A percentile compares a stretch with the other conserved stretches of the same genome.
Conservation (phyloP, 2,329 filamentous ascomycete species). For the Colletotrichum tropicicola region DNA sequence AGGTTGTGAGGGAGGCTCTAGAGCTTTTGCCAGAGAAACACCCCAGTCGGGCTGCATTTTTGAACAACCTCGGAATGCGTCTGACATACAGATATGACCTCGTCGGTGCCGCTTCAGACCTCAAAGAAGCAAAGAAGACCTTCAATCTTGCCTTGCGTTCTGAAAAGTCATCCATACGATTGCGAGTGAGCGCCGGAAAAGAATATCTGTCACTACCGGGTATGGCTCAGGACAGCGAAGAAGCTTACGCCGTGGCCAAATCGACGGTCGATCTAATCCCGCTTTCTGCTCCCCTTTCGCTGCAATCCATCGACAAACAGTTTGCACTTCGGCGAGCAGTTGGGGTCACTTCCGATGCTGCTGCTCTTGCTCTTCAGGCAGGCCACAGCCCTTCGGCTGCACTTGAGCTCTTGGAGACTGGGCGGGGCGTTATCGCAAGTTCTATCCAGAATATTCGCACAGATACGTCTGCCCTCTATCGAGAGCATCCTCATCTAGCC, state of each 20-base stretch:
- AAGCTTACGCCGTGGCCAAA: neutral
- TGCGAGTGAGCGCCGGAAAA: neutral
- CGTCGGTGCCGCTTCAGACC: too few species aligned
- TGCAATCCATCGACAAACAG: conserved; percentile 33
- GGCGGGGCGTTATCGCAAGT: conserved; percentile 37
- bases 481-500: neutral
- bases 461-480: conserved; percentile 6
- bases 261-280: neutral
- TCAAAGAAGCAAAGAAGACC: too few species aligned
- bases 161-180: too few species aligned
- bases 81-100: too few species aligned
- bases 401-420: conserved; percentile 36
- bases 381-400: conserved; percentile 21
- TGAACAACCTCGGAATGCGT: too few species aligned
- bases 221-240: neutral
- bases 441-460: conserved; percentile 34
- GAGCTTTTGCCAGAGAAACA: too few species aligned
- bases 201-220: fast-evolving
- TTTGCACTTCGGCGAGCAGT: conserved; percentile 22
- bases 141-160: too few species aligned
- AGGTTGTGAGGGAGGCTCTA: too few species aligned
- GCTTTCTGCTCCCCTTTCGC: neutral
- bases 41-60: too few species aligned
- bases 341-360: conserved; percentile 34
- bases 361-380: conserved; percentile 32